Base-by-base conservation (phyloP, 202 grass and related monocot genomes). In the Miscanthus sacchariflorus region DNA sequence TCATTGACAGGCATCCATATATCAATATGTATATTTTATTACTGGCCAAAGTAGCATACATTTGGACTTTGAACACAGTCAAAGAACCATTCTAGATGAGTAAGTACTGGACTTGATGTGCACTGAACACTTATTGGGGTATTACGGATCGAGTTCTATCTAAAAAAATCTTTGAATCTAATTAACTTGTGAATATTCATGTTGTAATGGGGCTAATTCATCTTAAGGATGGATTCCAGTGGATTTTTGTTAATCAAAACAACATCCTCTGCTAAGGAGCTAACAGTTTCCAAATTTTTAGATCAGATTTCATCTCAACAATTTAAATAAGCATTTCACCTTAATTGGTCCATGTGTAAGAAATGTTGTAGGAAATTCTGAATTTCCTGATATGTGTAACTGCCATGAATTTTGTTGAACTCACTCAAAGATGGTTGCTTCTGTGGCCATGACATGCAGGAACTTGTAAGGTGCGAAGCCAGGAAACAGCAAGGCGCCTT, bases 401-500 rank as follows among this genome's bases (percentile, higher is more conserved):
- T 28, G 3, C 27, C 13, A 38, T 81, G 11, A 74, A 46, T 90
- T 84, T 83, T 74, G 49, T 78, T 30, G 6, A 77, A 58, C 52
- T 83, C 23, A 85, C 15, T 56, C 43, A 19, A 70, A 79, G 68
- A 84, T 40, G 33, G 52, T 54, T 70, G 77, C 12, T 17, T 58
- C 35, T 73, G 15, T 82, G 0, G 2, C 73, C 25, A 15, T 39
- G 30, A 54, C 59, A 19, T 86, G 78, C 89, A 95, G 93, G 93
- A 93, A 68, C 65, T 84, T 72, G 42, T 90, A 82, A 90, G 79
- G 39, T 83, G 87, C 2, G 82, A 86, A 69, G 68, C 72, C 40
- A 81, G 30, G 45, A 87, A 85, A 77, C 91, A 89, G 65, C 75
- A 91, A 80, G 85, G 78, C 44, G 75, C 87, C 7, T 88, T 93